Evolutionary conservation across 2,329 filamentous ascomycete genomes (phyloP), one percentile per base, ranked within the genome.

Genomic region (Scolecobasidium constrictum): DNA sequence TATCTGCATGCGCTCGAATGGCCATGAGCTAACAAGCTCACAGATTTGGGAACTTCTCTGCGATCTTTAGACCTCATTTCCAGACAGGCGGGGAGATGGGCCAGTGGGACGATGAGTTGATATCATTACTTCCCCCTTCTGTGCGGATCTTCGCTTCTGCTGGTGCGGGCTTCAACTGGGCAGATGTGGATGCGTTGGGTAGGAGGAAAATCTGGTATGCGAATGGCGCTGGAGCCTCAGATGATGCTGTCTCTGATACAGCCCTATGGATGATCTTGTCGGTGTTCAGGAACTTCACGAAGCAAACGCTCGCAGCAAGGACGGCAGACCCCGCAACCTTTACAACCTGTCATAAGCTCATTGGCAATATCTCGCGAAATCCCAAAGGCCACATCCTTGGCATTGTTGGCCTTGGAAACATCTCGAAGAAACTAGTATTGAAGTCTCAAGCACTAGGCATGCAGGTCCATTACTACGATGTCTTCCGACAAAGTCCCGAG

Each of bases 81-180:
- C 41, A 50, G 16, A 48, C 42, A 3, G 48, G 48, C 17, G 48
- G 48, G 18, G 48, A 50, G 38, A 50, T 50, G 46, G 48, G 48
- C 6, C 48, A 43, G 16, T 50, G 48, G 48, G 48, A 50, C 19
- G 38, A 44, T 2, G 48, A 50, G 22, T 36, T 50, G 4, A 46
- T 50, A 4, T 31, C 46, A 2, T 23, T 48, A 9, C 42, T 50
- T 9, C 48, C 48, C 2, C 38, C 35, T 1, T 43, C 48, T 2
- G 44, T 45, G 11, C 26, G 38, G 18, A 48, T 50, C 17, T 50
- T 45, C 21, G 48, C 48, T 2, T 44, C 43, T 3, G 48, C 48
- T 5, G 48, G 48, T 20, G 48, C 48, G 7, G 42, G 48, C 12
- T 50, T 43, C 45, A 46, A 50, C 40, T 50, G 48, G 48, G 48